Evolutionary conservation across 768 basidiomycete species (phyloP).

Genomic region (Naganishia kalamii): DNA sequence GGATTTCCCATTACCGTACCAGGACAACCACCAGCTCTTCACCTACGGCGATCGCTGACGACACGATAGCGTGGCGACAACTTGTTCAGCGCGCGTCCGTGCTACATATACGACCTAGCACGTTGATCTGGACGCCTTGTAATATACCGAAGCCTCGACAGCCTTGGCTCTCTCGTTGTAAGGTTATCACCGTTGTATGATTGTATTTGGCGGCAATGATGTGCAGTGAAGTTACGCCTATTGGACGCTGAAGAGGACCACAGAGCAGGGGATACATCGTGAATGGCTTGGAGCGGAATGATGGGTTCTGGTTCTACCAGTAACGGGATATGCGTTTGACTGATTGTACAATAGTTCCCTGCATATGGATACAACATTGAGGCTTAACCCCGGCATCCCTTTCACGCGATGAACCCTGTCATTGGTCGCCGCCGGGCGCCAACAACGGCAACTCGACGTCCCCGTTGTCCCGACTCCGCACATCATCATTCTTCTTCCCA

Average conservation of each 20-base stretch:
- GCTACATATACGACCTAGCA: not conserved
- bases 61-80: not conserved
- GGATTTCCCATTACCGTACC: constrained; percentile 3
- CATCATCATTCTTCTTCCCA: constrained; percentile 2
- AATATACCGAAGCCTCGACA: no score
- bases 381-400: no score
- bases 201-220: no score
- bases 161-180: not conserved
- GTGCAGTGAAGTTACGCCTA: no score
- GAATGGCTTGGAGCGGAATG: no score
- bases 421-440: not conserved
- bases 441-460: not conserved
- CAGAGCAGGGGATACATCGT: no score
- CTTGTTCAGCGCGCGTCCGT: not conserved
- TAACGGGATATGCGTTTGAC: no score
- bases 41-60: constrained; percentile 3
- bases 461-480: not conserved
- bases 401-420: not conserved
- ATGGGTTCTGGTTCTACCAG: no score
- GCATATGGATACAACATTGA: not conserved
- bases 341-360: no score
- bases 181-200: not conserved
- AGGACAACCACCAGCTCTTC: constrained; percentile 15
- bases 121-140: not conserved
- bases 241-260: no score